phyloP scores from a whole-genome alignment of 768 basidiomycete genomes.

The Termitomyces sp. region DNA sequence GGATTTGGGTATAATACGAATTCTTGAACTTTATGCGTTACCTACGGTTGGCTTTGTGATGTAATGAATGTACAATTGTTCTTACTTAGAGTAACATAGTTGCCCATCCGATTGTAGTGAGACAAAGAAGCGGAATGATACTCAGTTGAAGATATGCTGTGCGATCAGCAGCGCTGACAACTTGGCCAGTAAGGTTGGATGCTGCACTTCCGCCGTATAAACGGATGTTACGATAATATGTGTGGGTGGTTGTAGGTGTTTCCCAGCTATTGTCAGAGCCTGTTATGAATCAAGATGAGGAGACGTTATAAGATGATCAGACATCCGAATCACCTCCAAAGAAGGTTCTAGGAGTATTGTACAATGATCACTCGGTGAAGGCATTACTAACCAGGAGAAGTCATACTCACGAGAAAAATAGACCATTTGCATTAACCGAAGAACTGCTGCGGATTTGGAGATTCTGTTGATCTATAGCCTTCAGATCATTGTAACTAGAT shows the following conservation, averaged over 20 bases:
- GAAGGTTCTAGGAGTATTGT: slow-evolving; percentile 53
- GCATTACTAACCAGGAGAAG: neutral
- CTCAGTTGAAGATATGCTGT: neutral
- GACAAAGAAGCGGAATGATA: neutral
- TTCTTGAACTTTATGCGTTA: neutral
- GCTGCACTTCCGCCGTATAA: slow-evolving; percentile 52
- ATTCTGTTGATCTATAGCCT: slow-evolving; percentile 51
- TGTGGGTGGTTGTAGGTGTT: slow-evolving; percentile 57
- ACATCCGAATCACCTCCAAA: slow-evolving; percentile 53
- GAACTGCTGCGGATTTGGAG: slow-evolving; percentile 58
- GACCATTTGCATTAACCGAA: slow-evolving; percentile 52
- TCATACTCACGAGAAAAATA: slow-evolving; percentile 64
- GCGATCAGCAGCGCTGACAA: slow-evolving; percentile 20
- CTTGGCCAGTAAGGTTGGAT: slow-evolving; percentile 38
- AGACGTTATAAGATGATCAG: neutral
- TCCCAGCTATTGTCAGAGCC: slow-evolving; percentile 69
- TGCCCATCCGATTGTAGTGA: slow-evolving; percentile 2
- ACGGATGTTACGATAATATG: slow-evolving; percentile 72
- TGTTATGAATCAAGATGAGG: slow-evolving; percentile 12
- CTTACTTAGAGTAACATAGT: slow-evolving; percentile 5
- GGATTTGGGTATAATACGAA: neutral
- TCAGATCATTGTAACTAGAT: slow-evolving; percentile 63
- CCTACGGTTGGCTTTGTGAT: neutral
- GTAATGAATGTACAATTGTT: neutral
- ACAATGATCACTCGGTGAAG: neutral